Base-by-base conservation (phyloP, 805 yeast species). In the Ogataea wickerhamii region DNA sequence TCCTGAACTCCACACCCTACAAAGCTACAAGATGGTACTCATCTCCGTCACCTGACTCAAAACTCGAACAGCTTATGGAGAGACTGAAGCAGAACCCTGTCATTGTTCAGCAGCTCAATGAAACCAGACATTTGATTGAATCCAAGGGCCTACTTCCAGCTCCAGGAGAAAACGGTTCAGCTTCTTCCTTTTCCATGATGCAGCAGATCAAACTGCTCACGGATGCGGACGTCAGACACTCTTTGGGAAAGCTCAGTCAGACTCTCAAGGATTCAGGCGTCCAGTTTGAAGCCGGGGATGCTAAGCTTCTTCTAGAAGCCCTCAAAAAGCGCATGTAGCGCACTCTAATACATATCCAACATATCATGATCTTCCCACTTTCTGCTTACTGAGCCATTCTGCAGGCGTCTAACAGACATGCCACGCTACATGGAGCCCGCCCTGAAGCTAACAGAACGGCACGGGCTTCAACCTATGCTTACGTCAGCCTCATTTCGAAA, bases 81-180 rank as follows among this genome's bases (percentile, higher is more conserved):
- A 53, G 48, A 31, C 55, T 53, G 31, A 60, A 59, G 44, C 50
- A 56, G 28, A 55, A 58, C 39, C 64, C 63, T 5, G 61, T 60
- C 12, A 53, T 66, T 47, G 54, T 61, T 8, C 54, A 54, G n/a
- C 56, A 62, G 34, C 48, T 66, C 25, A 56, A 61, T 28, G 60
- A 56, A 21, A 50, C 62, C 37, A 56, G 58, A 25, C 49, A 52
- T 10, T 55, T 64, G 28, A 44, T 55, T 27, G 43, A 52, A 13
- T 50, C 53, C 11, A 56, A 52, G 37, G 45, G 46, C 3, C 37
- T 53, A 17, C 28, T 44, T 3, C 51, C 52, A 10, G 20, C 12
- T 6, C 41, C 45, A 27, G 35, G 29, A 36, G 35, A 34, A 28
- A 32, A 35, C 18, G 43, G 39, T 23, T 25, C 20, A 27, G 19